Conservation (phyloP, 2,329 filamentous ascomycete genomes). For the Trichocomaceae sp. region DNA sequence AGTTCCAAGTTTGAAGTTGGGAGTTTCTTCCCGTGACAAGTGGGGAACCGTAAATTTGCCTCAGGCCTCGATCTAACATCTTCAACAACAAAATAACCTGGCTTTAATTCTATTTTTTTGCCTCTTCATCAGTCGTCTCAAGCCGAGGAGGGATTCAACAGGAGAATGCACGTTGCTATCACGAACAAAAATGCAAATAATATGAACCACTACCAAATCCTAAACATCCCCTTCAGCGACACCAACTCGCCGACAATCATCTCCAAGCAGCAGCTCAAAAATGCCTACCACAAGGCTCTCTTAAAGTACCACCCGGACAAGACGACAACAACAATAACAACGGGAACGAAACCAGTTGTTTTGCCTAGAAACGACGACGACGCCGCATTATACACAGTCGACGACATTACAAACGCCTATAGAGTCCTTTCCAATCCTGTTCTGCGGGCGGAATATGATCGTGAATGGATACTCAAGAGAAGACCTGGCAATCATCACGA, state of each 20-base stretch:
- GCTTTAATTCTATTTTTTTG: background rate
- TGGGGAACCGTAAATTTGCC: too few relatives aligned
- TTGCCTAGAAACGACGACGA: background rate
- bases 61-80: too few relatives aligned
- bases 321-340: slow-evolving; percentile 2
- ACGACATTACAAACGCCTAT: slow-evolving; percentile 55
- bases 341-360: too few relatives aligned
- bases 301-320: slow-evolving; percentile 57
- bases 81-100: too few relatives aligned
- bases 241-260: slow-evolving; percentile 18
- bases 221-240: slow-evolving; percentile 30
- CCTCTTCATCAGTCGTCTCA: background rate
- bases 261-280: slow-evolving; percentile 42
- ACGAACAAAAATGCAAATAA: background rate
- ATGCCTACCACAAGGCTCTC: slow-evolving; percentile 52
- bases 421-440: slow-evolving; percentile 44
- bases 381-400: slow-evolving; percentile 34
- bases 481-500: slow-evolving; percentile 3
- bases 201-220: slow-evolving; percentile 30
- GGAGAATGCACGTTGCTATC: background rate
- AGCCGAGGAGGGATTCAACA: background rate
- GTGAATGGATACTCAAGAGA: slow-evolving; percentile 33
- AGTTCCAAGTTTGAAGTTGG: too few relatives aligned
- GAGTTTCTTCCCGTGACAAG: too few relatives aligned
- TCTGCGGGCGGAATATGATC: slow-evolving; percentile 46